These are phyloP conservation scores for Irpex sp. DNA, from an alignment of 1,284 basidiomycete species.

Conservation along the genomic window DNA sequence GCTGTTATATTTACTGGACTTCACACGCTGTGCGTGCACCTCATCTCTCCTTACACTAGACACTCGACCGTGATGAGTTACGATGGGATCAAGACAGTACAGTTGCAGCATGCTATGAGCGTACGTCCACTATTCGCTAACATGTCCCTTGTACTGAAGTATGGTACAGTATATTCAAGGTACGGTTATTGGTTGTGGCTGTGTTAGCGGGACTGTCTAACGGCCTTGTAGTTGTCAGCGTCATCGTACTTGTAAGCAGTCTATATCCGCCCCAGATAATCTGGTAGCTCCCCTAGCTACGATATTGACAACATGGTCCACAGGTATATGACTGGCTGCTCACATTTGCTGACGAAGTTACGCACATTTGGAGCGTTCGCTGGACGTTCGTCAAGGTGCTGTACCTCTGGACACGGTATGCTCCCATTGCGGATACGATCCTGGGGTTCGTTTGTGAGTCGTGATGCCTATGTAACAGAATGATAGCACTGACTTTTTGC, in stretches of 20 bases:
- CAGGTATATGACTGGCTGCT: neutral
- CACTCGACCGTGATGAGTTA: neutral
- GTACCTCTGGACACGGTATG: conserved; percentile 24
- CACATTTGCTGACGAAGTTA: neutral
- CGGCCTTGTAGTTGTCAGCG: neutral
- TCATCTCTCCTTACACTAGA: neutral
- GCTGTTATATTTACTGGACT: no score
- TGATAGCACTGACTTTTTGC: no score
- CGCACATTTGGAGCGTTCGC: conserved; percentile 15
- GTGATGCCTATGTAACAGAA: no score
- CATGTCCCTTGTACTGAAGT: neutral
- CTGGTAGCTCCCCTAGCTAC: no score
- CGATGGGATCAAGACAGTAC: neutral
- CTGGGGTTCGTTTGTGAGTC: neutral
- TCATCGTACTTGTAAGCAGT: neutral
- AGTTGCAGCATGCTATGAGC: neutral
- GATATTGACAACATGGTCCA: no score
- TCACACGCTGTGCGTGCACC: neutral
- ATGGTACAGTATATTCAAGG: neutral
- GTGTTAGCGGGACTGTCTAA: no score
- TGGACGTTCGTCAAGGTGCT: conserved; percentile 24
- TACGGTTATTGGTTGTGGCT: neutral
- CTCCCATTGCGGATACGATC: conserved; percentile 21
- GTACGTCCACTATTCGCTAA: neutral
- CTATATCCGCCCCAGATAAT: no score